Conservation (phyloP, 352 stramenopile genomes). For the Thraustotheca clavata region DNA sequence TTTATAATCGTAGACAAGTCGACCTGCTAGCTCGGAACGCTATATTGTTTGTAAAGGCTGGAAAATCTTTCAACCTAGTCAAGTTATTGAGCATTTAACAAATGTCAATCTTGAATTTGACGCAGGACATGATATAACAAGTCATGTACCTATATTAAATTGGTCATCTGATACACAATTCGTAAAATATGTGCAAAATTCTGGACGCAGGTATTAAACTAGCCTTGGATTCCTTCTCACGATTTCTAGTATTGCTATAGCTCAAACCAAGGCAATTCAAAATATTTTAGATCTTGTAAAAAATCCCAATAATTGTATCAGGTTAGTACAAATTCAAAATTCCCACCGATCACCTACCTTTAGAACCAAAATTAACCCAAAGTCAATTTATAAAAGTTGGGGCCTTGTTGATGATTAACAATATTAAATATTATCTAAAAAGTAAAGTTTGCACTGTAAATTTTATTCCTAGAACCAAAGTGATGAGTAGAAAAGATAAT, state of each 20-base stretch:
- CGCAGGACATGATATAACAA: neutral
- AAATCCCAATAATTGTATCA: no score
- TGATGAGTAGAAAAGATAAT: neutral
- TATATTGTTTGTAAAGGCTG: constrained; percentile 38
- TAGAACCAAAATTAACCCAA: no score
- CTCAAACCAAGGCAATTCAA: neutral
- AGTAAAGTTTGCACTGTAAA: neutral
- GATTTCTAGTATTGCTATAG: neutral
- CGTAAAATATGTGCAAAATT: neutral
- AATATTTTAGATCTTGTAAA: neutral
- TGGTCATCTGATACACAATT: neutral
- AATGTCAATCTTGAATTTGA: neutral
- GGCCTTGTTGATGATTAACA: neutral
- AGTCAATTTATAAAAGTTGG: neutral
- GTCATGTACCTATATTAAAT: neutral
- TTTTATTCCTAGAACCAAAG: neutral
- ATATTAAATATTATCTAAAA: neutral
- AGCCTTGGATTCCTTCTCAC: neutral
- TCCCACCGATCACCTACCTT: no score
- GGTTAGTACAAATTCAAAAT: no score
- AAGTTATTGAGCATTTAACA: neutral
- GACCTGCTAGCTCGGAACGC: constrained; percentile 67
- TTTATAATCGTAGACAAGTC: constrained; percentile 43
- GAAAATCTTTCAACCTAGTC: neutral
- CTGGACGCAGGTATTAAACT: neutral